Percentiles rank a stretch among this genome's conserved stretches.
Evolutionary conservation across 2,329 filamentous ascomycete species (phyloP).

Genomic region (Apiospora aurea): DNA sequence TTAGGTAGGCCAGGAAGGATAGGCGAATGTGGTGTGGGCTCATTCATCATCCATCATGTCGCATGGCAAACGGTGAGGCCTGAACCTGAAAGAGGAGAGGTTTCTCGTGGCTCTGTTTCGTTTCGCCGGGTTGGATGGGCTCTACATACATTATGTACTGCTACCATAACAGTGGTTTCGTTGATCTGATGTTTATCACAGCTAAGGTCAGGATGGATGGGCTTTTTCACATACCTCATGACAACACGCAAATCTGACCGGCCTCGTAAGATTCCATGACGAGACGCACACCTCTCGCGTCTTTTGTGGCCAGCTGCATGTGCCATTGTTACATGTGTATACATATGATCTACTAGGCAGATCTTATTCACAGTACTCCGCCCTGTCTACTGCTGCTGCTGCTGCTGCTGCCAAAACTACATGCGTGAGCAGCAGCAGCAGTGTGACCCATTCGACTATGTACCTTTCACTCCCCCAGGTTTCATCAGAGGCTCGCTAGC

Average conservation of each 20-base stretch:
- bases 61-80: not conserved
- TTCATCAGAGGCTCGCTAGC: conserved; percentile 16
- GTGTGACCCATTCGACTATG: not conserved
- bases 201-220: not conserved
- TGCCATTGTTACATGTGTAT: not conserved
- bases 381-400: not conserved
- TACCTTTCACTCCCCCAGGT: conserved; percentile 5
- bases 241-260: not conserved
- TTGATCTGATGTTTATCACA: not conserved
- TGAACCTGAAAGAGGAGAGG: not conserved
- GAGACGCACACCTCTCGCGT: not conserved
- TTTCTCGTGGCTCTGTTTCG: not conserved
- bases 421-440: not conserved
- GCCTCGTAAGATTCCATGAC: not conserved
- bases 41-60: too few relatives aligned
- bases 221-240: not conserved
- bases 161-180: not conserved
- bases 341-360: not conserved
- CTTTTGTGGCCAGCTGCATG: not conserved
- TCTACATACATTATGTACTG: not conserved
- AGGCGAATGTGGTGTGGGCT: too few relatives aligned
- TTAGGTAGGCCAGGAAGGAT: too few relatives aligned
- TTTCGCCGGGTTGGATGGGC: not conserved
- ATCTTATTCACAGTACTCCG: not conserved
- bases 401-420: not conserved